Base-by-base conservation (phyloP, 441 rosid species). In the Sinapis alba region DNA sequence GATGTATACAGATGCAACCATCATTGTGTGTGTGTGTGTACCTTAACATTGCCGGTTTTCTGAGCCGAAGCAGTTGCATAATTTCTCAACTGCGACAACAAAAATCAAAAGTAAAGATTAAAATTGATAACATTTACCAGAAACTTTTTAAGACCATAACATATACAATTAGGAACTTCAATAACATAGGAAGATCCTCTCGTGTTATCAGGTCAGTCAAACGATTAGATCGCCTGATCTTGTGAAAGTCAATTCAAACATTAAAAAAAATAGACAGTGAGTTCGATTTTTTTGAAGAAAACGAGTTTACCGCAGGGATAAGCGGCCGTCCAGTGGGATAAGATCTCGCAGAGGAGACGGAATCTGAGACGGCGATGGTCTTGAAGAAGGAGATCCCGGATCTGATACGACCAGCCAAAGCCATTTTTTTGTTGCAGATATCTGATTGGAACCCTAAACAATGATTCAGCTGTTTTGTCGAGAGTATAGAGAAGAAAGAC, bases 331-430 rank as follows among this genome's bases (percentile, higher is more conserved):
- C 82, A 21, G 61, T 80, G 23, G 82, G 70, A 30, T 30, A 51
- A 65, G 89, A 82, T 72, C 86, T 47, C 50, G 75, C 83, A 34
- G 83, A 62, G n/a, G 84, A 50, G 18, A 80, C 20, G 19, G 86
- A 74, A 36, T 87, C 84, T 66, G 91, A 79, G 16, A 84, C 36
- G n/a, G 88, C 20, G 60, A 86, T 20, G 78, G 76, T 84, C 76
- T 78, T 74, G 81, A 88, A 66, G 67, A 88, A 69, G 71, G 92
- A 85, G 73, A 87, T 81, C 63, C 82, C 82, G 78, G 90, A 91
- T 88, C 97, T 84, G 81, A 91, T 23, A 68, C 96, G 96, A 60
- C 84, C 82, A 16, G 90, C 86, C 83, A 87, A 78, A 68, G 96
- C 90, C 87, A 86, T 86, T 68, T 68, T 65, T 62, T 38, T 50